Percentiles rank a stretch among this genome's conserved stretches.
Evolutionary conservation across 1,284 basidiomycete genomes (phyloP).

Genomic region (Abortiporus biennis): DNA sequence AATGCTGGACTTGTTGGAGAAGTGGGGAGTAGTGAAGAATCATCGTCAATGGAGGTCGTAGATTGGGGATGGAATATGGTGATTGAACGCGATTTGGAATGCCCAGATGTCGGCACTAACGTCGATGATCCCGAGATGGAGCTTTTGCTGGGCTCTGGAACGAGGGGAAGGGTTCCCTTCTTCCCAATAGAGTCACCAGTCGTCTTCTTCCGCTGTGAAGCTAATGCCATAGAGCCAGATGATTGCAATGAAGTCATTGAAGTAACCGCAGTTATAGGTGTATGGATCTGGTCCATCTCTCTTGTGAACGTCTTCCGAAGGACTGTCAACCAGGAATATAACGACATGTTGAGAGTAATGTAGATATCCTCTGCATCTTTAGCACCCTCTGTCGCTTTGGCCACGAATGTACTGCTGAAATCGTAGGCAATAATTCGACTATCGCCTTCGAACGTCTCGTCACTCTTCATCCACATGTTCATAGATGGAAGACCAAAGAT

Average conservation of each 20-base stretch:
- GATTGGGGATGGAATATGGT: background rate
- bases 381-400: conserved; percentile 34
- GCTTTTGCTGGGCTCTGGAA: background rate
- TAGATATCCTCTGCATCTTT: conserved; percentile 67
- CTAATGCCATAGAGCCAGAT: conserved; percentile 7
- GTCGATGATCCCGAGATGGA: background rate
- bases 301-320: conserved; percentile 67
- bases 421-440: conserved; percentile 51
- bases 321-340: conserved; percentile 75
- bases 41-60: background rate
- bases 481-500: conserved; percentile 77
- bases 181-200: conserved; percentile 2
- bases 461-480: conserved; percentile 71
- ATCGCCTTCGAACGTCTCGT: conserved; percentile 41
- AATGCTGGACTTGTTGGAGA: background rate
- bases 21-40: background rate
- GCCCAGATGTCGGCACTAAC: background rate
- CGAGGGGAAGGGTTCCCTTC: background rate
- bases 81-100: background rate
- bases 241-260: conserved; percentile 20
- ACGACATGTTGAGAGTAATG: conserved; percentile 73
- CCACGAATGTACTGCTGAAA: conserved; percentile 66
- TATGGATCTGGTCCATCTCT: conserved; percentile 69
- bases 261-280: conserved; percentile 37
- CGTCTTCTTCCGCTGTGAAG: conserved; percentile 1